Evolutionary conservation across 2,329 filamentous ascomycete genomes (phyloP), one percentile per base, ranked within the genome.

Genomic region (Talaromyces verruculosus): DNA sequence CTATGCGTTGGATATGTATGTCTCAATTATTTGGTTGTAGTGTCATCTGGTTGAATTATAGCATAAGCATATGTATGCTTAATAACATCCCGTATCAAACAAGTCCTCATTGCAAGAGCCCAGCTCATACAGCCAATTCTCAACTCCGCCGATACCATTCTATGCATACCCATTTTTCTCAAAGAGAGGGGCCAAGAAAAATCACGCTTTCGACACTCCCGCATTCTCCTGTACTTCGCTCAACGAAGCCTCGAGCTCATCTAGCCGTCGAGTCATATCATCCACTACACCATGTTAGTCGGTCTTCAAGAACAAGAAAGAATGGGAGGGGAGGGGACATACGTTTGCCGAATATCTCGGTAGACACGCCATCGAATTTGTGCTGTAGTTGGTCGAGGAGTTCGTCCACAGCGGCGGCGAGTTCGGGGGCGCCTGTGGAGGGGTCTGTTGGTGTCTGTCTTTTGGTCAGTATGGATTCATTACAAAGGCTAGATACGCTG

Each of bases 301-400:
- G 10, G 41, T 10, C 0, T 43, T 3, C 39, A 41, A n/a, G n/a
- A 41, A n/a, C 3, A 43, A 43, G 7, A 1, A 43, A n/a, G 37
- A 6, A 22, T 25, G 25, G 25, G n/a, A 22, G 41, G n/a, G 17
- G 33, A 81, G n/a, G n/a, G n/a, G n/a, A n/a, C 89, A 76, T 78
- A 96, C 93, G 91, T 80, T 96, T 97, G 43, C 90, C 87, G 72
- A 96, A 92, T 67, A 97, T 89, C 79, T 97, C 93, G 67, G 88
- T 90, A 8, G 92, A 96, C 5, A 97, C 88, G 13, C 87, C 87
- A 22, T 91, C 89, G 77, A 97, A 97, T 77, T 96, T 96, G 77
- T 87, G 89, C 61, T 91, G 91, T 0, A 97, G 81, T 55, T 92
- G 89, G 75, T 93, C 92, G 3, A 97, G 82, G 2, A 97, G 85